A percentile compares a stretch with the other conserved stretches of the same genome.
phyloP scores from a whole-genome alignment of 805 yeast genomes.

The Cyberlindnera samutprakarnensis region DNA sequence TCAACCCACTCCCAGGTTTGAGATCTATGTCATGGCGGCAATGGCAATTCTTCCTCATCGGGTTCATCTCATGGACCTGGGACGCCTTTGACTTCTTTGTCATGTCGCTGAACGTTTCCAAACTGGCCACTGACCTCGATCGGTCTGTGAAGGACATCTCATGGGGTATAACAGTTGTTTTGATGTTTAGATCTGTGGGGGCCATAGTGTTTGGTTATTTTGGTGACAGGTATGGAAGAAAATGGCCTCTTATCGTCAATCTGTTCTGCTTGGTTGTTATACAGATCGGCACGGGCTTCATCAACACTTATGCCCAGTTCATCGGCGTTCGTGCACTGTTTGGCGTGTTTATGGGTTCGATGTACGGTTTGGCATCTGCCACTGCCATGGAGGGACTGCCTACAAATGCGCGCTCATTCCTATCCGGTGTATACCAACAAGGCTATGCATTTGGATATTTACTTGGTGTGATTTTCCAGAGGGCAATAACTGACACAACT shows the following conservation, averaged over 20 bases:
- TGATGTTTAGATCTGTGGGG: constrained; percentile 63
- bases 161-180: constrained; percentile 53
- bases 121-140: constrained; percentile 39
- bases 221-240: constrained; percentile 56
- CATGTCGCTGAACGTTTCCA: constrained; percentile 42
- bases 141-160: constrained; percentile 43
- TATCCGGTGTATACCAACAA: constrained; percentile 68
- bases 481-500: constrained; percentile 54
- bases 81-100: constrained; percentile 61
- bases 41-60: constrained; percentile 49
- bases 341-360: constrained; percentile 49
- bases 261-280: constrained; percentile 39
- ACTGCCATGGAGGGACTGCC: constrained; percentile 43
- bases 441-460: constrained; percentile 72
- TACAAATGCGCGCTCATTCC: constrained; percentile 42
- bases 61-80: constrained; percentile 56
- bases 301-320: constrained; percentile 47
- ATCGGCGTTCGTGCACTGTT: constrained; percentile 56
- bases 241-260: constrained; percentile 46
- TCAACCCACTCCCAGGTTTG: constrained; percentile 62
- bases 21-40: constrained; percentile 37
- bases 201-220: constrained; percentile 52
- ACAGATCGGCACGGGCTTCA: constrained; percentile 60
- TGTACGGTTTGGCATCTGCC: constrained; percentile 37
- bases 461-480: constrained; percentile 54